Base-by-base conservation (phyloP, 1,284 basidiomycete genomes). In the Porogramme epimiltina region DNA sequence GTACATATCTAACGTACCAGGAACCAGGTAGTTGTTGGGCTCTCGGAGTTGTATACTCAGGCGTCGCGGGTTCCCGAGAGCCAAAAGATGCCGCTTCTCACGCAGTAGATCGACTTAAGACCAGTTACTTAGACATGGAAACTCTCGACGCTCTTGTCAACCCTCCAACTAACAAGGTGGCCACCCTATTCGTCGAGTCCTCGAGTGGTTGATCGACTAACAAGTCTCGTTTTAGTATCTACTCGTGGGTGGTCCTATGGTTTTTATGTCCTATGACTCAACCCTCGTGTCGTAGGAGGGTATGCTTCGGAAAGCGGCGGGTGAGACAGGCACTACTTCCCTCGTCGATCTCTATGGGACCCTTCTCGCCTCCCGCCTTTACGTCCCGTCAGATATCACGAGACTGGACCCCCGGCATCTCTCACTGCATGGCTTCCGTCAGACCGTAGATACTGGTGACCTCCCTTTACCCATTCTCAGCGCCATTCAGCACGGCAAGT, bases 261-360 rank as follows among this genome's bases (percentile, higher is more conserved):
- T 39, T 45, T 18, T 13, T 31, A 31, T 31, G 28, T 31, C 8
- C 28, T 8, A 31, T 31, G 28, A 31, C 28, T 31, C 13, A 13
- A 13, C 26, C n/a, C n/a, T n/a, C n/a, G 16, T 66, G 4, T 55
- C 4, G 19, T 33, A 75, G 50, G 59, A 68, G 4, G 70, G 72
- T 0, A 47, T 72, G n/a, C 55, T 76, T 16, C 63, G 69, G 18
- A 76, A 76, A 50, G 66, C 69, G 1, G 64, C 68, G 8, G 66
- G 66, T 2, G 64, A 67, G 4, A 58, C 52, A 1, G 70, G 71
- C 13, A 62, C 61, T 13, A 58, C 67, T 2, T 73, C 69, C 18
- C 63, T 73, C 0, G 70, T 70, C 24, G 73, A 74, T 50, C 62
- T 70, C 3, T 73, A 74, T 51, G 74, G 74, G n/a, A 73, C 73